phyloP scores from a whole-genome alignment of 192 early-diverging fungal species.

The Jimgerdemannia flammicorona region DNA sequence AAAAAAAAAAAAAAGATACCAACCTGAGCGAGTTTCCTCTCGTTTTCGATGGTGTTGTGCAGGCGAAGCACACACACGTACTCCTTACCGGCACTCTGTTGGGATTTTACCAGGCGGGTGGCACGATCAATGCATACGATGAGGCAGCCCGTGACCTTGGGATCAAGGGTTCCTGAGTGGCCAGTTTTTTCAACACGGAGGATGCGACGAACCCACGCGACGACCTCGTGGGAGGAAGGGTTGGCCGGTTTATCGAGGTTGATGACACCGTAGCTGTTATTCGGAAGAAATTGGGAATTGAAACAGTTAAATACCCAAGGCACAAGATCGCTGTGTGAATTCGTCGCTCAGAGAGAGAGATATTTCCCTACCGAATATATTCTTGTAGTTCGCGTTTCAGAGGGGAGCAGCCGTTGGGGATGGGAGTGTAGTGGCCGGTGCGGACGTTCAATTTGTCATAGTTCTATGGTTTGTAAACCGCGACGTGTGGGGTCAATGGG shows the following conservation, averaged over 20 bases:
- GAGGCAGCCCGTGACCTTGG: conserved; percentile 98
- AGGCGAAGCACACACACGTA: conserved; percentile 95
- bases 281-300: not conserved
- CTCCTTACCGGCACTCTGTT: conserved; percentile 99
- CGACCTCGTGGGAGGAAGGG: conserved; percentile 99
- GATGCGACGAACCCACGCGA: conserved; percentile 98
- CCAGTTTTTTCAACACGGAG: conserved; percentile 98
- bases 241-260: conserved; percentile 99
- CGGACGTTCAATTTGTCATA: conserved; percentile 97
- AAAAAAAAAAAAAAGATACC: no score
- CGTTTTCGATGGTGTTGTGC: conserved; percentile 89
- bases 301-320: no score
- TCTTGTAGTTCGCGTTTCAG: conserved; percentile 88
- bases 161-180: conserved; percentile 97
- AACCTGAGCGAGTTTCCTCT: conserved; percentile 79
- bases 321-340: no score
- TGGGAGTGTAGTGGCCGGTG: conserved; percentile 97
- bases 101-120: conserved; percentile 97
- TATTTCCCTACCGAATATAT: conserved; percentile 73
- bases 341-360: no score
- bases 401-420: conserved; percentile 91
- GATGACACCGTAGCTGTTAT: conserved; percentile 86
- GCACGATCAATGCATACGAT: conserved; percentile 99
- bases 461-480: conserved; percentile 51
- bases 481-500: no score